Conservation (phyloP, 257 asterid species). For the Galeopsis tetrahit region DNA sequence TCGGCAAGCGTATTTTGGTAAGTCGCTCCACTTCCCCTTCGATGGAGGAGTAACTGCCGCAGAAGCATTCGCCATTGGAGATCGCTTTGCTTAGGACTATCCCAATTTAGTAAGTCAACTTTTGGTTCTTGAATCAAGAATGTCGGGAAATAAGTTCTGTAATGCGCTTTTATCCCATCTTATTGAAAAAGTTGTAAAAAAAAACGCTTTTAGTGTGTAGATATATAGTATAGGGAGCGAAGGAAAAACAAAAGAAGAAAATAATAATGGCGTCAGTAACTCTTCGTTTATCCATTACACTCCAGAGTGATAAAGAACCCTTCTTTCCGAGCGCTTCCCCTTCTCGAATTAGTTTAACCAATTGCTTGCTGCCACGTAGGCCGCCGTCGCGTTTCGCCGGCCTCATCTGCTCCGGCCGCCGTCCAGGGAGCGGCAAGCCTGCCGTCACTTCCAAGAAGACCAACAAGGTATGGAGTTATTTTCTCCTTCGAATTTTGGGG, state of each 20-base stretch:
- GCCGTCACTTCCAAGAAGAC: constrained; percentile 47
- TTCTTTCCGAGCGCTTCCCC: constrained; percentile 36
- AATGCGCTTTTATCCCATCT: neutral
- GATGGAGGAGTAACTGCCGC: neutral
- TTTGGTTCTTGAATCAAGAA: neutral
- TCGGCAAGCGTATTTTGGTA: no score
- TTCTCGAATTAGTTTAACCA: constrained; percentile 36
- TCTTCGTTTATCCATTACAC: constrained; percentile 45
- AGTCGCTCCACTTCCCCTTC: no score
- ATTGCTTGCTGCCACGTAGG: constrained; percentile 34
- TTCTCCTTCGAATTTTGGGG: neutral
- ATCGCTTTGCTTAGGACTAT: neutral
- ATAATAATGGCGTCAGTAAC: constrained; percentile 52
- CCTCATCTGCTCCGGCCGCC: constrained; percentile 67
- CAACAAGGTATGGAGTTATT: constrained; percentile 44
- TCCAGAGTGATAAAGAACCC: constrained; percentile 34
- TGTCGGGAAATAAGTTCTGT: neutral
- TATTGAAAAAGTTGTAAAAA: neutral
- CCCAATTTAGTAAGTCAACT: neutral
- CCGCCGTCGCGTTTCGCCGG: constrained; percentile 41
- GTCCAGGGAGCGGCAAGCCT: constrained; percentile 41
- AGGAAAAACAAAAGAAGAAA: constrained; percentile 7
- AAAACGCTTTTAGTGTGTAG: neutral
- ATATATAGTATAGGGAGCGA: no score
- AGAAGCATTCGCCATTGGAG: neutral